phyloP scores from a whole-genome alignment of 108 stramenopile genomes.

The Stephanodiscus minutulus region DNA sequence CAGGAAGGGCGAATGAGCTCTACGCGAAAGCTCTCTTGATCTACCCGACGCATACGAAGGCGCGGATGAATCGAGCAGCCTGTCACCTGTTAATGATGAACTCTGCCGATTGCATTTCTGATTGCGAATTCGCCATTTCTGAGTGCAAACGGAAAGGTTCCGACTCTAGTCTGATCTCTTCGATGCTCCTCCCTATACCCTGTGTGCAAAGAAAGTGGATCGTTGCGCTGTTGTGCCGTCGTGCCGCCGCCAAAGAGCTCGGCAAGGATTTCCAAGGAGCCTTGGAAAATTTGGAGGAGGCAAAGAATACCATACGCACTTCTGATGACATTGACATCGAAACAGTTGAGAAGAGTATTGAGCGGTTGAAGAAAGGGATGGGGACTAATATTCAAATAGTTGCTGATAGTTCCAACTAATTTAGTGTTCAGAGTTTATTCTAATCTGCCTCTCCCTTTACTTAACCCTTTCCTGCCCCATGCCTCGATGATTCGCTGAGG shows the following conservation, averaged over 20 bases:
- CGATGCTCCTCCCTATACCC: slow-evolving; percentile 18
- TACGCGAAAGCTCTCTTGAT: slow-evolving; percentile 48
- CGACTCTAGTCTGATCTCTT: slow-evolving; percentile 24
- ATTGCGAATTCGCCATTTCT: slow-evolving; percentile 38
- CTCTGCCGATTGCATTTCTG: slow-evolving; percentile 34
- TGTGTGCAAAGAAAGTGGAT: slow-evolving; percentile 31
- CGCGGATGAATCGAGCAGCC: slow-evolving; percentile 54
- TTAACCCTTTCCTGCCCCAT: no score
- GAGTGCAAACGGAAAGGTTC: slow-evolving; percentile 5
- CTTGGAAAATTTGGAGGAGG: slow-evolving; percentile 32
- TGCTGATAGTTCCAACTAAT: no score
- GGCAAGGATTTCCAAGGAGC: slow-evolving; percentile 11
- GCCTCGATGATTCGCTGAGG: no score
- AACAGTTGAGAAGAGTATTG: slow-evolving; percentile 14
- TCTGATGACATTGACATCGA: slow-evolving; percentile 13
- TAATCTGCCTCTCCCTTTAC: no score
- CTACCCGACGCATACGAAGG: slow-evolving; percentile 24
- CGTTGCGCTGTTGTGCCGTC: slow-evolving; percentile 31
- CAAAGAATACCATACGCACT: slow-evolving; percentile 6
- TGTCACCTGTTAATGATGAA: slow-evolving; percentile 34
- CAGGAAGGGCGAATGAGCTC: slow-evolving; percentile 21
- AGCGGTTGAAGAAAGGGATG: slow-evolving; percentile 2
- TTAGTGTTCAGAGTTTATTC: no score
- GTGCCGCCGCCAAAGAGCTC: slow-evolving; percentile 27
- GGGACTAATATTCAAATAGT: no score